Conservation (phyloP, 2,329 filamentous ascomycete species). For the Penicillium frequentans region DNA sequence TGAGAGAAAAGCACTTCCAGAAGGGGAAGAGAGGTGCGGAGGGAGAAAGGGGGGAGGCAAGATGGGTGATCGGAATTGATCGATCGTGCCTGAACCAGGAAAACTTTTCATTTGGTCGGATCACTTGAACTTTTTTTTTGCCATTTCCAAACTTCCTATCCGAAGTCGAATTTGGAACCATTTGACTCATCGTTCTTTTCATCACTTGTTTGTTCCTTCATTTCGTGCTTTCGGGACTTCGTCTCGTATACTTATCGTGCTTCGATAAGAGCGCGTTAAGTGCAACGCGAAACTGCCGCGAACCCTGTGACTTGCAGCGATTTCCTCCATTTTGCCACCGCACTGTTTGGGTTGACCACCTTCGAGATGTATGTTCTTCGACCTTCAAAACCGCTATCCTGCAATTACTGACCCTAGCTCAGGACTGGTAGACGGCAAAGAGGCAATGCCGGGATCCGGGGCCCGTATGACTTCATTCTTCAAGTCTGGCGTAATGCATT, state of each 20-base stretch:
- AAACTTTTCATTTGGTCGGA: slow-evolving; percentile 17
- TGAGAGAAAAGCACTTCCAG: neutral
- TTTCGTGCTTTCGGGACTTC: neutral
- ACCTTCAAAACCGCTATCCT: neutral
- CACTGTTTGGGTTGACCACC: neutral
- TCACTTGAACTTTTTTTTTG: neutral
- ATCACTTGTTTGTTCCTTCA: neutral
- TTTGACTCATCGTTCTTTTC: neutral
- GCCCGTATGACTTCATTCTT: slow-evolving; percentile 46
- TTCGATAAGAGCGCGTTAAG: slow-evolving; percentile 37
- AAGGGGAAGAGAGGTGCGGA: neutral
- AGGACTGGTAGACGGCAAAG: slow-evolving; percentile 32
- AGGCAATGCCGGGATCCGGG: slow-evolving; percentile 34
- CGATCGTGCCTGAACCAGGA: slow-evolving; percentile 25
- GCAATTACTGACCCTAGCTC: neutral
- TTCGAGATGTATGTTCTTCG: slow-evolving; percentile 15
- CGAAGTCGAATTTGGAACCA: neutral
- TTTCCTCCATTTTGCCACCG: neutral
- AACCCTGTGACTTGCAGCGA: slow-evolving; percentile 30
- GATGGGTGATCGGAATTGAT: slow-evolving; percentile 10
- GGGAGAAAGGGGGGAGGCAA: neutral
- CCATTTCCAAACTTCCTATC: slow-evolving; percentile 6
- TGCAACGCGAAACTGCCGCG: slow-evolving; percentile 44
- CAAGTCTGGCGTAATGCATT: neutral
- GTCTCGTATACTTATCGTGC: slow-evolving; percentile 10